Conservation (phyloP, 2,329 filamentous ascomycete genomes). For the Aspergillus fischeri region DNA sequence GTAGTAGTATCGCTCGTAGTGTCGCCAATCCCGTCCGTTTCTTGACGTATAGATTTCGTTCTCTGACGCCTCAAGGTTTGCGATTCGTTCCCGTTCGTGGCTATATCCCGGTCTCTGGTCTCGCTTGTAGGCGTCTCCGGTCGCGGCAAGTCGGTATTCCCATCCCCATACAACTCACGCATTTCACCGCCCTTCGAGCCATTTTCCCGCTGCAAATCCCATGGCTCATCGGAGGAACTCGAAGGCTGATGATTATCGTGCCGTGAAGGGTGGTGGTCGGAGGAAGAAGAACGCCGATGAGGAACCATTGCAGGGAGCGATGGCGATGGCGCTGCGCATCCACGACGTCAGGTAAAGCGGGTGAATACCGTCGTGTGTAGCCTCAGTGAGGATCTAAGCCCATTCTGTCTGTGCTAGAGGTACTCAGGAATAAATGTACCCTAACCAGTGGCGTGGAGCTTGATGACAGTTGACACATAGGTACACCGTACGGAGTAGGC, state of each 20-base stretch:
- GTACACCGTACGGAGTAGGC: too few relatives aligned
- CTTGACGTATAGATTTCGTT: background rate
- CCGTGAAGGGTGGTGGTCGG: background rate
- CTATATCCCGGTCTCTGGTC: background rate
- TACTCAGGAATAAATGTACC: too few relatives aligned
- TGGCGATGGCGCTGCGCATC: background rate
- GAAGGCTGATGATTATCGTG: background rate
- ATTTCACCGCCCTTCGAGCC: background rate
- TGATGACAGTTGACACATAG: too few relatives aligned
- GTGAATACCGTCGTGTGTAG: too few relatives aligned
- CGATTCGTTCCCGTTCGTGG: background rate
- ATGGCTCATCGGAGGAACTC: background rate
- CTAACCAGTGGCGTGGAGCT: too few relatives aligned
- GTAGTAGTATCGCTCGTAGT: background rate
- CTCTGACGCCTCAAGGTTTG: background rate
- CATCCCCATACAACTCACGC: too few relatives aligned
- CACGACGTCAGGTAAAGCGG: background rate
- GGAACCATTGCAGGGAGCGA: conserved; percentile 4
- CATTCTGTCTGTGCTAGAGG: too few relatives aligned
- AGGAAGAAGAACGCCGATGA: background rate
- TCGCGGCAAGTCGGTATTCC: background rate
- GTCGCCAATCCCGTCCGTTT: background rate
- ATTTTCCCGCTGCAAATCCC: background rate
- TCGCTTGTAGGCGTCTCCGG: background rate
- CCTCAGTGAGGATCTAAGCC: too few relatives aligned